phyloP scores from a whole-genome alignment of 2,329 filamentous ascomycete genomes.

The Colletotrichum sp. region DNA sequence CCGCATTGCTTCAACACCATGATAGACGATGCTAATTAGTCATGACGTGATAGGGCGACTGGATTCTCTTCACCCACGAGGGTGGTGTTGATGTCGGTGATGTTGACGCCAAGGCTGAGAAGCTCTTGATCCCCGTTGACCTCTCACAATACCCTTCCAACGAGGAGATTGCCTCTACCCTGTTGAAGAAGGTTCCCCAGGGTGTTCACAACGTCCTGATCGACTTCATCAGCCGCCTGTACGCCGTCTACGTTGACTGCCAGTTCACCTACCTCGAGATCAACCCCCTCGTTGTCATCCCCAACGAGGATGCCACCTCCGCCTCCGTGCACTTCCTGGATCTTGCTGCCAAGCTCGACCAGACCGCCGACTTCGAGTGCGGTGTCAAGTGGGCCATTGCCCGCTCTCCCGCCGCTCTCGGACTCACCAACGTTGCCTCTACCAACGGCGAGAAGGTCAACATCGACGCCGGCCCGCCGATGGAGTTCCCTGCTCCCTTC shows the following conservation, averaged over 20 bases:
- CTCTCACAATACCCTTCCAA: slow-evolving; percentile 95
- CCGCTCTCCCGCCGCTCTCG: slow-evolving; percentile 86
- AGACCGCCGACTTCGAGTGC: slow-evolving; percentile 99
- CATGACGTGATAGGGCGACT: slow-evolving; percentile 76
- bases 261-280: slow-evolving; percentile 99
- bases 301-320: slow-evolving; percentile 89
- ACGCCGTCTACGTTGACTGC: slow-evolving; percentile 99
- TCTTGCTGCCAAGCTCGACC: slow-evolving; percentile 97
- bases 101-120: slow-evolving; percentile 98
- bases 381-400: slow-evolving; percentile 99
- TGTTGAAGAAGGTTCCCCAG: slow-evolving; percentile 92
- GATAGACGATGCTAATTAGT: slow-evolving; percentile 7
- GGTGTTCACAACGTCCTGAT: slow-evolving; percentile 98
- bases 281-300: slow-evolving; percentile 98
- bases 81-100: slow-evolving; percentile 99
- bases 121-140: slow-evolving; percentile 96
- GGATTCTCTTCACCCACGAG: slow-evolving; percentile 99
- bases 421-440: slow-evolving; percentile 72
- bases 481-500: slow-evolving; percentile 99
- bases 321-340: slow-evolving; percentile 98
- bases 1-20: neutral
- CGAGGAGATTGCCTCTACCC: slow-evolving; percentile 82
- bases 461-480: slow-evolving; percentile 95
- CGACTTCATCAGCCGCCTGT: slow-evolving; percentile 98
- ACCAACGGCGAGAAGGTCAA: slow-evolving; percentile 77